Percentiles rank a stretch among this genome's conserved stretches.
Evolutionary conservation across 78 protist genomes (phyloP).

Genomic region (Dictyostelium brefeldianum): DNA sequence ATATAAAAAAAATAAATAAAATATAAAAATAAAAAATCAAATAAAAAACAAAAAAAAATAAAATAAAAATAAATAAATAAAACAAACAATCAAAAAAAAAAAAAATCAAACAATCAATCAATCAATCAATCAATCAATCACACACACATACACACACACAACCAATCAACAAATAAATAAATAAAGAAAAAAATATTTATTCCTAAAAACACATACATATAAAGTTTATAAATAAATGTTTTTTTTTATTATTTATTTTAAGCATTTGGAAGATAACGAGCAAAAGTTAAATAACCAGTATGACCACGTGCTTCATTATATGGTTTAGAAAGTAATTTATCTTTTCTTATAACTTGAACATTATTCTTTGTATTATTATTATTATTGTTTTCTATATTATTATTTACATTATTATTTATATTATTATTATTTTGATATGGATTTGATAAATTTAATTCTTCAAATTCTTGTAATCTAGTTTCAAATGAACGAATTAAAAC

Average conservation of each 20-base stretch:
- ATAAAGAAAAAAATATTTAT: no score
- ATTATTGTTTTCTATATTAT: slow-evolving; percentile 6
- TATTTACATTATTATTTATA: background rate
- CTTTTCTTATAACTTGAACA: slow-evolving; percentile 16
- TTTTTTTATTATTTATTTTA: background rate
- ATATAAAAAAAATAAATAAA: no score
- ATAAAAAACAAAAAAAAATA: no score
- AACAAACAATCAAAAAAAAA: no score
- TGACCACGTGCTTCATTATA: slow-evolving; percentile 64
- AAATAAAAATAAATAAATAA: no score
- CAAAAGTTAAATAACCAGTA: slow-evolving; percentile 82
- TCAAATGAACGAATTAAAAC: slow-evolving; percentile 60
- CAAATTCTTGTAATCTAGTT: slow-evolving; percentile 52
- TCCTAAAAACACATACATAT: no score
- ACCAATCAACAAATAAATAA: background rate
- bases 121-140: no score
- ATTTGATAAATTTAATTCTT: slow-evolving; percentile 43
- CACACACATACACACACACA: no score
- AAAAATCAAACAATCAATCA: no score
- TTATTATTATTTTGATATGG: slow-evolving; percentile 15
- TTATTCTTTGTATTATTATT: slow-evolving; percentile 7
- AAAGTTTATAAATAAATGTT: background rate
- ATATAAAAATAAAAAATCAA: no score
- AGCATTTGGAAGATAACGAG: slow-evolving; percentile 53
- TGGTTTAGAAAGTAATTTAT: slow-evolving; percentile 25